Conservation (phyloP, 305 asterid genomes). For the Fraxinus velutina region DNA sequence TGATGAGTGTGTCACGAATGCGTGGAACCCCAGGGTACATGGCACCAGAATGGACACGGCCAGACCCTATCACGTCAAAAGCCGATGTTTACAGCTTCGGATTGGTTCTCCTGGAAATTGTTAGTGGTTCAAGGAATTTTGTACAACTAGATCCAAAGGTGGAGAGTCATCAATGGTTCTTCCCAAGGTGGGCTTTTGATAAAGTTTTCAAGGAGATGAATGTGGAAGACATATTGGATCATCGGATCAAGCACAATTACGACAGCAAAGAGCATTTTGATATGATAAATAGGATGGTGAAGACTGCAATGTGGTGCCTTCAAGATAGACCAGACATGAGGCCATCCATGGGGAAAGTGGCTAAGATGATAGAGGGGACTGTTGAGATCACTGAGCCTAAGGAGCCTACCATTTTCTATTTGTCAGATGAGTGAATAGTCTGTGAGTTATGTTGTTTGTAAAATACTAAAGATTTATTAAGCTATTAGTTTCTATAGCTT, state of each 20-base stretch:
- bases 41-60: constrained; percentile 73
- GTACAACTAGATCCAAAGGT: constrained; percentile 43
- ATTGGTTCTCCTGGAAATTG: constrained; percentile 65
- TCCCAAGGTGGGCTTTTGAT: constrained; percentile 77
- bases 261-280: constrained; percentile 60
- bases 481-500: neutral
- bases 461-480: neutral
- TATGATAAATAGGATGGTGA: constrained; percentile 67
- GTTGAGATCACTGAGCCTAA: constrained; percentile 71
- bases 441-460: neutral
- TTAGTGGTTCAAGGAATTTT: constrained; percentile 61
- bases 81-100: constrained; percentile 88
- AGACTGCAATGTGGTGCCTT: constrained; percentile 89
- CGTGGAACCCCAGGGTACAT: constrained; percentile 80
- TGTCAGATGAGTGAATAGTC: constrained; percentile 27
- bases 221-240: constrained; percentile 64
- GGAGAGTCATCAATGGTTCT: constrained; percentile 69
- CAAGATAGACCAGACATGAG: constrained; percentile 70
- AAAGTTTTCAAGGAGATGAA: constrained; percentile 68
- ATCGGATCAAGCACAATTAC: constrained; percentile 50
- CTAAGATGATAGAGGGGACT: constrained; percentile 87
- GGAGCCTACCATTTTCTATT: constrained; percentile 54
- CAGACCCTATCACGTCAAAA: constrained; percentile 64
- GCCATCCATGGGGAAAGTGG: constrained; percentile 95
- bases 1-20: constrained; percentile 49